A percentile compares a stretch with the other conserved stretches of the same genome.
These are phyloP conservation scores for Hemisphaericaspora subhashii DNA, from an alignment of 1,139 yeast genomes.

Conservation along the genomic window DNA sequence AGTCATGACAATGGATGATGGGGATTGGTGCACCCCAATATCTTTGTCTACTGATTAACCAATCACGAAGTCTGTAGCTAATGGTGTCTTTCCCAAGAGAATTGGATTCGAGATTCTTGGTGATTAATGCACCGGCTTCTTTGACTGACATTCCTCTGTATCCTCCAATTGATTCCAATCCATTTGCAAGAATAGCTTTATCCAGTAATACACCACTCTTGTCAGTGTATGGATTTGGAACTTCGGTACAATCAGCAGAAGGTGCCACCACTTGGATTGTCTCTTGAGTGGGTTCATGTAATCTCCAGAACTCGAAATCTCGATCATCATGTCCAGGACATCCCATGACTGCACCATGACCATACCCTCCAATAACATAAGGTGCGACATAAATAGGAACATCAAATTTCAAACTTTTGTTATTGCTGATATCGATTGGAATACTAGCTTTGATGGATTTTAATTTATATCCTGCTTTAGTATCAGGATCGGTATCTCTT, in stretches of 20 bases:
- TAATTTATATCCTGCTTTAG: constrained; percentile 66
- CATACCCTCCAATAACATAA: constrained; percentile 79
- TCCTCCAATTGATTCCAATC: constrained; percentile 41
- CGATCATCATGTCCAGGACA: constrained; percentile 92
- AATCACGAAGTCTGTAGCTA: constrained; percentile 75
- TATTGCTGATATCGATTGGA: constrained; percentile 52
- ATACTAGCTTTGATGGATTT: constrained; percentile 48
- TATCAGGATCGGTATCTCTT: constrained; percentile 39
- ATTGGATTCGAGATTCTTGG: constrained; percentile 36
- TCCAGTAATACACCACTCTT: constrained; percentile 57
- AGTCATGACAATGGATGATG: constrained; percentile 75
- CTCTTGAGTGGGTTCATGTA: constrained; percentile 50
- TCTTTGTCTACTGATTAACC: constrained; percentile 92
- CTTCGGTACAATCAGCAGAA: constrained; percentile 9
- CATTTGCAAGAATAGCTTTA: constrained; percentile 22
- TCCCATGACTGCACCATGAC: constrained; percentile 96
- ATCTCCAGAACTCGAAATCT: constrained; percentile 77
- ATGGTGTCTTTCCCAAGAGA: constrained; percentile 49
- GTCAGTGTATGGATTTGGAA: constrained; percentile 43
- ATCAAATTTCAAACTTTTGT: constrained; percentile 16
- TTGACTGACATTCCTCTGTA: constrained; percentile 49
- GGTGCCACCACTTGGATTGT: constrained; percentile 50
- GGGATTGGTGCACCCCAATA: constrained; percentile 99
- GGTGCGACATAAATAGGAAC: constrained; percentile 89
- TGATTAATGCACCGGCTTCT: constrained; percentile 55